Evolutionary conservation across 495 filamentous ascomycete genomes (phyloP).

Genomic region (Schizothecium vesticola): DNA sequence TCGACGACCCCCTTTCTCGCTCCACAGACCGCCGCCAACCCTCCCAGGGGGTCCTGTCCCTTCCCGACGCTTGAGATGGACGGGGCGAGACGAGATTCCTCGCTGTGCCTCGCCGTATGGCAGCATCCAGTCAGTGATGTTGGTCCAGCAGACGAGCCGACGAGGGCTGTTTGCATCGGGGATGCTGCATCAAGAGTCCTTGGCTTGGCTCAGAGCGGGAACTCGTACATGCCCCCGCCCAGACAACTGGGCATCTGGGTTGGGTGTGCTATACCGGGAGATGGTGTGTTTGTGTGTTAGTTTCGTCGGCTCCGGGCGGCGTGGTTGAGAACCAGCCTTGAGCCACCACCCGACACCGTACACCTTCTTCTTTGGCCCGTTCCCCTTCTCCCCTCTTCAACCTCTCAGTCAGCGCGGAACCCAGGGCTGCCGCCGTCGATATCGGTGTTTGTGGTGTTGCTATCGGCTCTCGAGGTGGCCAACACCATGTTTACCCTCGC

Average conservation of each 20-base stretch:
- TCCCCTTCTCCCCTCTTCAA: background rate
- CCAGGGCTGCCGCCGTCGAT: background rate
- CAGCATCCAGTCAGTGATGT: background rate
- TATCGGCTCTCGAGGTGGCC: background rate
- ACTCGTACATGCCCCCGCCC: background rate
- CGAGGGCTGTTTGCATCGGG: background rate
- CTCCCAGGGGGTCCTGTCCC: conserved; percentile 9
- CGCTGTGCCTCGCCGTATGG: background rate
- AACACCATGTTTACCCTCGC: background rate
- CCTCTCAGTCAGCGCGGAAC: background rate
- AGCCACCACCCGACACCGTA: background rate
- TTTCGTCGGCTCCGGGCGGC: background rate
- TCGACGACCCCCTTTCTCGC: conserved; percentile 7
- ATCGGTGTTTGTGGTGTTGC: background rate
- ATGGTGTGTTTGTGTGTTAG: background rate
- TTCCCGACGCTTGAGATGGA: too few species aligned
- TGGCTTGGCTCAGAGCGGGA: background rate
- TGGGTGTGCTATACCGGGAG: background rate
- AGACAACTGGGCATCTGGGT: background rate
- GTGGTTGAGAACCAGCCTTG: background rate
- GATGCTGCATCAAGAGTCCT: background rate
- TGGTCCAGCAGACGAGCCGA: background rate
- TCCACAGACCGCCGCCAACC: background rate
- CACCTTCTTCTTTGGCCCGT: background rate
- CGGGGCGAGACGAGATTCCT: background rate